Evolutionary conservation across 495 filamentous ascomycete genomes (phyloP), one percentile per base, ranked within the genome.

Genomic region (Hyaloscypha variabilis): DNA sequence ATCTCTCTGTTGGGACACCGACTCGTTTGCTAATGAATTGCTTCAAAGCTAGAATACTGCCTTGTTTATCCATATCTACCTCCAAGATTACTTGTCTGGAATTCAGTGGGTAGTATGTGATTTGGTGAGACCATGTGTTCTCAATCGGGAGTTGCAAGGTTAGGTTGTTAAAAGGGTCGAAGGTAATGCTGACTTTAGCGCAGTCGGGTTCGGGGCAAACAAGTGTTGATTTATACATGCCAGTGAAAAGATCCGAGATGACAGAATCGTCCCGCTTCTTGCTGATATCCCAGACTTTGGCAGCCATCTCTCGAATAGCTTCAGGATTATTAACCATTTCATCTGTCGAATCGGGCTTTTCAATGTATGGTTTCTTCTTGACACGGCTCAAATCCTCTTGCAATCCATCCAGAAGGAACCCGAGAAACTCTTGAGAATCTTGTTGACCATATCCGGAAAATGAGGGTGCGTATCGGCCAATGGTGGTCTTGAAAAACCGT

Each of bases 381-480:
- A 99, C 90, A 8, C 95, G 87, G 72, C 95, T 99, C 55, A 98
- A 80, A 72, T 98, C 95, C 73, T 99, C 95, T 62, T 97, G 94
- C 0, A 99, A 77, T 21, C 92, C 95, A 75, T 98, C 95, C 8
- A 99, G 87, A 21, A 98, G 83, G 75, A 97, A 98, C 62, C 95
- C 92, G n/a, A 99, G 78, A 67, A 98, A 98, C 68, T 99, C 95
- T 71, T 99, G 95, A 0, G 95, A 94, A 73, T 99, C 95, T 73
- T 99, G 95, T 73, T 99, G 95, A 4, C 92, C 93, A 71, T 94
- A 98, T 5, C 95, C 94, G 5, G 93, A 96, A 71, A 98, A 97
- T 8, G 90, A 83, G 5, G 92, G 87, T 21, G 91, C 90, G 73
- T 90, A 89, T 57, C 85, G 83, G 49, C 95, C 93, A 53, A 97